Base-by-base conservation (phyloP, 805 yeast species). In the Kluyveromyces aestuarii region DNA sequence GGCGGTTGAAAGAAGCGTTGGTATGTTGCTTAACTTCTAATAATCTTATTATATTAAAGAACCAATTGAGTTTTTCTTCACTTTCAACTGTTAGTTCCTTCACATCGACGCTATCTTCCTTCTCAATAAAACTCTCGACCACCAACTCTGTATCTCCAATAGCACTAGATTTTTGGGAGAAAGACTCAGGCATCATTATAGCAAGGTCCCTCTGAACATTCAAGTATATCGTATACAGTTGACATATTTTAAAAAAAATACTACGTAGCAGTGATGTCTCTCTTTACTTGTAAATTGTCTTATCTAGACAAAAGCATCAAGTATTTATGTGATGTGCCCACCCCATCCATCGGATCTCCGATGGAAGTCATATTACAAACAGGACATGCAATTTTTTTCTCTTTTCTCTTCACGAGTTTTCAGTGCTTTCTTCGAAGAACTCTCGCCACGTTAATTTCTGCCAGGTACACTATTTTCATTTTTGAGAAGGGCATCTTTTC, bases 11-110 rank as follows among this genome's bases (percentile, higher is more conserved):
- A 18, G 50, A 44, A 11, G 16, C 35, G 36, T 47, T 45, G n/a
- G 45, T 43, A 35, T 48, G 41, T 38, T 50, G 53, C 37, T 47
- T 48, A 16, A 50, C 53, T 40, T 50, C 53, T n/a, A 48, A 18
- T 25, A 50, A 48, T 9, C 50, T 17, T 2, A 50, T 35, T n/a
- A 36, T 13, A 19, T 43, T 48, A 13, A 45, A 44, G 16, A 48
- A 36, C 30, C 13, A 35, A 21, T 45, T 48, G 14, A 10, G 17
- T 11, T 17, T 16, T 17, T 41, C 36, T 18, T 11, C 18, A 11
- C 40, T 18, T 13, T 25, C 17, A 13, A 25, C 39, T 33, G 39
- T 16, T 43, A 21, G 14, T 17, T n/a, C 21, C 13, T 10, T 19
- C 33, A 14, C 40, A 37, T 13, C 39, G 9, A 43, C 6, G 14